Base-by-base conservation (phyloP, 768 basidiomycete genomes). In the Lentinus tigrinus region DNA sequence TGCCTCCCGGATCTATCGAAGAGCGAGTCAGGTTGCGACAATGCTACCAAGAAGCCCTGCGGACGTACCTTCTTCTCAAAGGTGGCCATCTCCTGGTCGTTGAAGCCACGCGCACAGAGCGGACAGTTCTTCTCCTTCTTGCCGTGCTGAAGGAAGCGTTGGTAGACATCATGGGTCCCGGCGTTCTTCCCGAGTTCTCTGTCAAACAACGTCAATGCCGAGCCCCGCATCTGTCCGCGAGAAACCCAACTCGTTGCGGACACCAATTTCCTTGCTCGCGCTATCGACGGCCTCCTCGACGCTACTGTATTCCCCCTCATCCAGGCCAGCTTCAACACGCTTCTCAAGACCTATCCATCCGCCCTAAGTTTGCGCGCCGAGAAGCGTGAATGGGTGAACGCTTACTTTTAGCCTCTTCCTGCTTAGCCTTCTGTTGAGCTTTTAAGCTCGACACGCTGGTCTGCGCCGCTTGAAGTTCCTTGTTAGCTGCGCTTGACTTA, bases 51-150 rank as follows among this genome's bases (percentile, higher is more conserved):
- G 40, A 21, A 19, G 13, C 26, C 4, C 40, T 51, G 21, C 85
- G 52, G 56, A 91, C 93, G 16, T 24, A 70, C 70, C 65, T 85
- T 85, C 73, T 79, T 81, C 70, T 95, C 89, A 59, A 95, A 91
- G 0, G 80, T 77, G 0, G 73, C 72, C 46, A 82, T 63, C 43
- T 87, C 86, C 2, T 69, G 66, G 26, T 81, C 79, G 21, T 81
- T 74, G 67, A 98, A 73, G 38, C 76, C 77, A 1, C 95, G 83
- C 64, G 85, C 84, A 68, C 96, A 98, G 8, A 85, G 85, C 11
- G 82, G 76, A 66, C 96, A 99, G 0, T 78, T 71, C 66, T 88
- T 85, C 60, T 87, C 82, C 49, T 78, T 74, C 67, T 82, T 82
- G 34, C 89, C 91, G 1, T 72, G 70, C 16, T 75, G 72, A 39